Evolutionary conservation across 257 asterid genomes (phyloP).

Genomic region (Lantana camara): DNA sequence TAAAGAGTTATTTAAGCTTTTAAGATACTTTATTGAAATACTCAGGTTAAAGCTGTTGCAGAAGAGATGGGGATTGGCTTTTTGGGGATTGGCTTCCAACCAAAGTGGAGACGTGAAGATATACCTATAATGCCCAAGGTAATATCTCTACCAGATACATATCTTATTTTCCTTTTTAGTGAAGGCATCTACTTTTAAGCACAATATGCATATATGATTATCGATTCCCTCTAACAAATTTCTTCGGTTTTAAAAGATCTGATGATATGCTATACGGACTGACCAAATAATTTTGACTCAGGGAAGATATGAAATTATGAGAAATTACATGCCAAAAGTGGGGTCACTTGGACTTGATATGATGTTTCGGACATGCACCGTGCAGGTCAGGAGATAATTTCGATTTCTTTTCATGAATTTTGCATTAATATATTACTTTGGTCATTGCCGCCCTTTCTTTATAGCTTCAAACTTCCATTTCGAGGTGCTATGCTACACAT

Average conservation of each 20-base stretch:
- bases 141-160: slow-evolving; percentile 8
- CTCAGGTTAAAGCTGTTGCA: slow-evolving; percentile 79
- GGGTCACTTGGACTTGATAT: slow-evolving; percentile 80
- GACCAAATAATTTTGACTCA: slow-evolving; percentile 40
- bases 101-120: slow-evolving; percentile 69
- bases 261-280: slow-evolving; percentile 29
- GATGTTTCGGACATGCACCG: slow-evolving; percentile 83
- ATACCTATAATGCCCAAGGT: slow-evolving; percentile 89
- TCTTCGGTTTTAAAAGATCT: slow-evolving; percentile 7
- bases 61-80: slow-evolving; percentile 87
- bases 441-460: background rate
- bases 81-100: slow-evolving; percentile 76
- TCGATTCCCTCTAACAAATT: background rate
- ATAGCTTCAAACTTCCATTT: slow-evolving; percentile 4
- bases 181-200: slow-evolving; percentile 2
- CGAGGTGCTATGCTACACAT: background rate
- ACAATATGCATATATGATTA: no score
- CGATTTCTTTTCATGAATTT: background rate
- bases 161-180: background rate
- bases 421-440: background rate
- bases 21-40: slow-evolving; percentile 15
- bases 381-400: slow-evolving; percentile 49
- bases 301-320: slow-evolving; percentile 82
- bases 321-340: slow-evolving; percentile 81
- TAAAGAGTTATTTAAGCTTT: background rate